Base-by-base conservation (phyloP, 1,139 yeast species). In the Magnusiomyces paraingens region DNA sequence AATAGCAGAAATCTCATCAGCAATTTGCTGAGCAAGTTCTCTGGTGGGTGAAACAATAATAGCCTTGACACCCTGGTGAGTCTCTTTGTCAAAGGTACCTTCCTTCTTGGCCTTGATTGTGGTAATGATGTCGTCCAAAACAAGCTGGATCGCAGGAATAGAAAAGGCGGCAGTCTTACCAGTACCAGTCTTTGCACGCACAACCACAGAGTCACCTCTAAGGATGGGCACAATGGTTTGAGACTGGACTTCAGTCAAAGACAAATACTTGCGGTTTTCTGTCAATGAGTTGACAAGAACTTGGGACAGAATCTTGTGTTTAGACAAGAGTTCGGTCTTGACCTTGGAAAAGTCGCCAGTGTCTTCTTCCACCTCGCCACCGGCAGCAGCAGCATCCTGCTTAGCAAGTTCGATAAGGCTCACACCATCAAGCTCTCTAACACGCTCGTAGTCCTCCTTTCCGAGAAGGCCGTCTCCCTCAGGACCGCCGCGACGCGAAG, bases 151-250 rank as follows among this genome's bases (percentile, higher is more conserved):
- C 6, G 88, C 74, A 1, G 97, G 97, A 49, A 90, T 74, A 58
- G 90, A 81, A 67, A 88, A 91, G 0, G 96, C 95, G 57, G 87
- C 80, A 0, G 97, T 91, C 69, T 91, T 91, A 65, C 97, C 98
- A 0, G 97, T 90, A 66, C 97, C 98, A 3, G 98, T 91, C 67
- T 88, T 88, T 39, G 97, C 97, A 61, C 95, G 78, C 40, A 88
- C 93, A 26, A 90, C 90, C 54, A 89, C 74, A 59, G 94, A 69
- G 41, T 80, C 77, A 42, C 73, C 71, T 21, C 76, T 66, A 54
- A 88, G 72, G 56, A 85, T 79, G 8, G 94, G 94, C 53, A 80
- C 72, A 50, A 90, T 73, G 4, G 95, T 78, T 61, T 79, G 76
- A 54, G 84, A 83, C 69, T 90, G 98, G 18, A 89, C 96, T 1